Conservation (phyloP, 768 basidiomycete species). For the Suillus lakei region DNA sequence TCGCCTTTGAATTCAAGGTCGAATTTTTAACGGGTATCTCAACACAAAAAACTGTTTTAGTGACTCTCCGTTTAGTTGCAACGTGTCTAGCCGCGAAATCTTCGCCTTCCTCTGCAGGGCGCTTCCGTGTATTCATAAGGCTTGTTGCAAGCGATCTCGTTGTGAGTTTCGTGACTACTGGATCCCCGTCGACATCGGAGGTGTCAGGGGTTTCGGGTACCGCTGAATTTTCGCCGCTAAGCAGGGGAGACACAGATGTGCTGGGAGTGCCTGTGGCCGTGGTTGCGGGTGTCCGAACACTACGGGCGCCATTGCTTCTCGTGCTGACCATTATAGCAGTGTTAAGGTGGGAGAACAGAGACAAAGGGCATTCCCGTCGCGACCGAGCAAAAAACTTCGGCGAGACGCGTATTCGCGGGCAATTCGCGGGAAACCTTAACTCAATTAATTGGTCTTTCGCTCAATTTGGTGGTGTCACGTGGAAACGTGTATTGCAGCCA, state of each 20-base stretch:
- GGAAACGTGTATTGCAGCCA: conserved; percentile 22
- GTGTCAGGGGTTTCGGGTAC: conserved; percentile 58
- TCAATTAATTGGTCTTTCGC: conserved; percentile 22
- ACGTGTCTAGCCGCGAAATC: conserved; percentile 19
- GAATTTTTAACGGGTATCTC: conserved; percentile 11
- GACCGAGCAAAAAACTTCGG: conserved; percentile 6
- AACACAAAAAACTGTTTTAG: conserved; percentile 31
- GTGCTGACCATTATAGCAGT: conserved; percentile 25
- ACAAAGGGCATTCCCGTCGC: conserved; percentile 17
- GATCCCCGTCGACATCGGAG: conserved; percentile 40
- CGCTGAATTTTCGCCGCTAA: conserved; percentile 52
- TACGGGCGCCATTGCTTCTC: conserved; percentile 21
- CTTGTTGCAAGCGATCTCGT: not conserved
- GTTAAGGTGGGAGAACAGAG: conserved; percentile 5
- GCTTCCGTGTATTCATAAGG: conserved; percentile 29
- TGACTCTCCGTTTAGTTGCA: conserved; percentile 38
- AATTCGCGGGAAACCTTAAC: conserved; percentile 20
- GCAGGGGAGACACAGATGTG: conserved; percentile 52
- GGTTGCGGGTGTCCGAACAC: conserved; percentile 25
- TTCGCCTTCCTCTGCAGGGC: conserved; percentile 34
- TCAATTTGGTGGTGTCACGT: conserved; percentile 25
- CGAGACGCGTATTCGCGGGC: conserved; percentile 25
- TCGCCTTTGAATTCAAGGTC: conserved; percentile 29
- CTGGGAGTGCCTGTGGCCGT: conserved; percentile 39
- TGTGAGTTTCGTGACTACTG: conserved; percentile 5